Conservation (phyloP, 2,329 filamentous ascomycete species). For the Colletotrichum australisinense region DNA sequence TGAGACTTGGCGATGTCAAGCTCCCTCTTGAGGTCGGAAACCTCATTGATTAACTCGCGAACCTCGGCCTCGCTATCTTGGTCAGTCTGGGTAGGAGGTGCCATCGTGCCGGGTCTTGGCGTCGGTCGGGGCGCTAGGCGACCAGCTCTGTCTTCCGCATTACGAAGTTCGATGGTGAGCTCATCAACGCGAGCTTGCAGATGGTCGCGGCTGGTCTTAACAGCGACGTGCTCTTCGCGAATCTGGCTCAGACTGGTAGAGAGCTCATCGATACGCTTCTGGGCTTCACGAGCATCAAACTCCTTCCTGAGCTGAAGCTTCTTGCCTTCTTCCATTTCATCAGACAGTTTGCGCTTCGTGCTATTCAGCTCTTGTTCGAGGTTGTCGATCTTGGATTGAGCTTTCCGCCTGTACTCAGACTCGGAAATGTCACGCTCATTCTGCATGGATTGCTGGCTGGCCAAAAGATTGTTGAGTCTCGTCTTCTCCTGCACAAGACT, state of each 20-base stretch:
- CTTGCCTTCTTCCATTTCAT: constrained; percentile 86
- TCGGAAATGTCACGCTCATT: constrained; percentile 92
- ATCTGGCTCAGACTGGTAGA: constrained; percentile 81
- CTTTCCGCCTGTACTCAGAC: constrained; percentile 81
- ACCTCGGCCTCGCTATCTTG: constrained; percentile 69
- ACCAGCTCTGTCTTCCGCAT: constrained; percentile 87
- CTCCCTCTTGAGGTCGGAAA: constrained; percentile 88
- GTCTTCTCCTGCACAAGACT: constrained; percentile 84
- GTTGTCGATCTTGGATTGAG: constrained; percentile 81
- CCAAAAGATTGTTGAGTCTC: constrained; percentile 83
- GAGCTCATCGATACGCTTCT: constrained; percentile 93
- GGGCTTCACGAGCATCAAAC: constrained; percentile 87
- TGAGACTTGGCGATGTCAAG: constrained; percentile 85
- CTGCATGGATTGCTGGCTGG: constrained; percentile 86
- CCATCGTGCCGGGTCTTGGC: constrained; percentile 62
- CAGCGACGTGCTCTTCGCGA: constrained; percentile 86
- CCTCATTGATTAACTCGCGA: constrained; percentile 85
- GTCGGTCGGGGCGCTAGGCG: constrained; percentile 85
- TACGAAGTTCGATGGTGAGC: constrained; percentile 86
- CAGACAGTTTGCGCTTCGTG: constrained; percentile 84
- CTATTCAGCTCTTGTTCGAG: constrained; percentile 83
- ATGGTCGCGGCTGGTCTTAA: constrained; percentile 90
- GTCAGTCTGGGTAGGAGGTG: constrained; percentile 56
- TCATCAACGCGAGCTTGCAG: constrained; percentile 91
- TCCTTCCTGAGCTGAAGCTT: constrained; percentile 87